phyloP scores from a whole-genome alignment of 495 filamentous ascomycete genomes.

The Aspergillus conjunctus region DNA sequence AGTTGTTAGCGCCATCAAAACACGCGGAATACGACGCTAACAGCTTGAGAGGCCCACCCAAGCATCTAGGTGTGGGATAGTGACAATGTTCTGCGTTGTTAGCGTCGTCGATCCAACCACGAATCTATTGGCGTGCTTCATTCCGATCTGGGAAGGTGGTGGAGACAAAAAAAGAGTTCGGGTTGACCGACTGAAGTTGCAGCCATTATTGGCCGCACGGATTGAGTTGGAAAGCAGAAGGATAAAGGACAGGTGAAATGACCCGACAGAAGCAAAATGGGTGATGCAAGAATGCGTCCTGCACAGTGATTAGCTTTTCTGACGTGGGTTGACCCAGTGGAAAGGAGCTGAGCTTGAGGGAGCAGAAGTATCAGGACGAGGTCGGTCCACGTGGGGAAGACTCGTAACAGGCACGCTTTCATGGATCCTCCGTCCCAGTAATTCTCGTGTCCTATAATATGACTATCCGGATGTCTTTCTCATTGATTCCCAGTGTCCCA shows the following conservation, averaged over 20 bases:
- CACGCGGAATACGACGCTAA: background rate
- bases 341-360: too few relatives aligned
- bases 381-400: background rate
- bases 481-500: background rate
- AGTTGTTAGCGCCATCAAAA: conserved; percentile 2
- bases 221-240: background rate
- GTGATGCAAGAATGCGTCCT: too few relatives aligned
- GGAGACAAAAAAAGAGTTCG: background rate
- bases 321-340: too few relatives aligned
- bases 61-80: background rate
- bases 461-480: background rate
- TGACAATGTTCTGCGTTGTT: conserved; percentile 5
- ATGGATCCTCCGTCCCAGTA: background rate
- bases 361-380: background rate
- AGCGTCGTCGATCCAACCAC: conserved; percentile 8
- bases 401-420: background rate
- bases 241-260: background rate
- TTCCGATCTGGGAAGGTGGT: background rate
- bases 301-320: too few relatives aligned
- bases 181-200: background rate
- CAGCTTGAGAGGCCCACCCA: background rate
- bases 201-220: background rate
- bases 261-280: background rate
- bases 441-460: background rate
- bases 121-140: background rate